Evolutionary conservation across 2,329 filamentous ascomycete species (phyloP).

Genomic region (Exophiala sp.): DNA sequence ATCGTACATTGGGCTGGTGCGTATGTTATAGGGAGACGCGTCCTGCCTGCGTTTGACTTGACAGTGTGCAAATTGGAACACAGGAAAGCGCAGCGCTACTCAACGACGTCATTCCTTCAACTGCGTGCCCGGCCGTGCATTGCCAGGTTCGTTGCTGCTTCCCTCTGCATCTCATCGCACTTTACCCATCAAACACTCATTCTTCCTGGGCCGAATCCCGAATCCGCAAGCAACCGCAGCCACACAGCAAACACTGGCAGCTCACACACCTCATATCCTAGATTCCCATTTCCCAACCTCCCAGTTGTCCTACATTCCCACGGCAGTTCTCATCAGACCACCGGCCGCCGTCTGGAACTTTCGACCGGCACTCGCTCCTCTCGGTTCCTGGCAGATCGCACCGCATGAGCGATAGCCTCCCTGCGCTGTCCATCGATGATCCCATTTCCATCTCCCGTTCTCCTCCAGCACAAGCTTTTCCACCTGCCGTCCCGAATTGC

Average conservation of each 20-base stretch:
- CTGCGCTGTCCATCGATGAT: neutral
- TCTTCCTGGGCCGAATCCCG: neutral
- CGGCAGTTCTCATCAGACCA: neutral
- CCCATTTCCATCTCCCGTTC: neutral
- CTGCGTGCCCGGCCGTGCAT: too few species aligned
- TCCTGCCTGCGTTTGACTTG: too few species aligned
- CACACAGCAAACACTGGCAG: neutral
- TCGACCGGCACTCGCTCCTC: neutral
- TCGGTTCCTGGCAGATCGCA: slow-evolving; percentile 2
- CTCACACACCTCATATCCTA: too few species aligned
- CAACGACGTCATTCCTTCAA: too few species aligned
- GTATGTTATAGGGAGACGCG: too few species aligned
- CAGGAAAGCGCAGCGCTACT: too few species aligned
- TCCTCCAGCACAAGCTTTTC: neutral
- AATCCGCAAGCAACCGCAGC: neutral
- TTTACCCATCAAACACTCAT: neutral
- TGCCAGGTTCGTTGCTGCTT: too few species aligned
- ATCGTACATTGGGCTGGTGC: too few species aligned
- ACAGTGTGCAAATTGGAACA: too few species aligned
- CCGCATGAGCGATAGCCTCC: neutral
- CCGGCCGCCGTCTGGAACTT: neutral
- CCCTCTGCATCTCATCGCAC: too few species aligned
- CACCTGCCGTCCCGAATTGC: neutral
- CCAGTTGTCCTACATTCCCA: too few species aligned
- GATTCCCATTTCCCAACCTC: too few species aligned